Percentiles rank a stretch among this genome's conserved stretches.
Evolutionary conservation across 257 asterid genomes (phyloP).

Genomic region (Eustoma russellianum): DNA sequence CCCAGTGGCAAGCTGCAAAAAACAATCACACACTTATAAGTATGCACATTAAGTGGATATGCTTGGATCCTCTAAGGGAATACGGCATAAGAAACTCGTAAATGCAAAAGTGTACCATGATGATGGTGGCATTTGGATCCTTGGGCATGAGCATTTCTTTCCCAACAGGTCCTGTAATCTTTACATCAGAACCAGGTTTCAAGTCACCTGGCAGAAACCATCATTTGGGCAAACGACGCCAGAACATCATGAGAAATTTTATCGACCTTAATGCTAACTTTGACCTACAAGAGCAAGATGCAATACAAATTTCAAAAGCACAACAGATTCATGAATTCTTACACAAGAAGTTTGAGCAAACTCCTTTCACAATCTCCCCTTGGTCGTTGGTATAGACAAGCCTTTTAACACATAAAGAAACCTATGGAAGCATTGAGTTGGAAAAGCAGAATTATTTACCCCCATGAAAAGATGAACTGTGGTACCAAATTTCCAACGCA

Average conservation of each 20-base stretch:
- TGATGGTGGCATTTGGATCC: slow-evolving; percentile 78
- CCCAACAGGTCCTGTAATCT: slow-evolving; percentile 95
- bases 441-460: not conserved
- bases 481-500: not conserved
- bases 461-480: not conserved
- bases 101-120: slow-evolving; percentile 41
- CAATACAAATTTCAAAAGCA: not conserved
- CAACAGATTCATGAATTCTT: slow-evolving; percentile 20
- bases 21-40: not conserved
- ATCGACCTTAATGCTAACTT: not conserved
- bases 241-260: not conserved
- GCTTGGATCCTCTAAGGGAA: not conserved
- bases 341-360: slow-evolving; percentile 97
- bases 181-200: slow-evolving; percentile 80
- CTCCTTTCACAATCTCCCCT: slow-evolving; percentile 86
- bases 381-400: slow-evolving; percentile 82
- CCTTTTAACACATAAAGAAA: slow-evolving; percentile 86
- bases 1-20: slow-evolving; percentile 80
- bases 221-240: slow-evolving; percentile 6
- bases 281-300: not conserved
- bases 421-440: slow-evolving; percentile 32
- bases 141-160: slow-evolving; percentile 98
- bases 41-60: slow-evolving; percentile 7
- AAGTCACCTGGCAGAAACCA: slow-evolving; percentile 55
- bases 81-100: not conserved